phyloP scores from a whole-genome alignment of 148 eudicot genomes.

The Salicornia ramosissima region DNA sequence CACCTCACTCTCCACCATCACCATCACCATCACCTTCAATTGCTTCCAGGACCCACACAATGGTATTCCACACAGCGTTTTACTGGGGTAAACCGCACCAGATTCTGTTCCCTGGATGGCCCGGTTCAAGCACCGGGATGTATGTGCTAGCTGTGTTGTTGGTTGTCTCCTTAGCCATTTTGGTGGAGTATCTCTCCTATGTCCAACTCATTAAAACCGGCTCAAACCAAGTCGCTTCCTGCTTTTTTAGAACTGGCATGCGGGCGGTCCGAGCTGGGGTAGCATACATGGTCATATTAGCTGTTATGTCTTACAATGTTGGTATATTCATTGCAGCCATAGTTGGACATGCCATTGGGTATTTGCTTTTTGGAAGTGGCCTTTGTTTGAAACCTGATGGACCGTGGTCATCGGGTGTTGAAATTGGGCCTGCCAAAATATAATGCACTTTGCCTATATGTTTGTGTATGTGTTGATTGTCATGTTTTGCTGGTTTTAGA shows the following conservation, averaged over 20 bases:
- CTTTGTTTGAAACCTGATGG: conserved; percentile 15
- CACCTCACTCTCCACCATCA: neutral
- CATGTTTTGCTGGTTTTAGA: neutral
- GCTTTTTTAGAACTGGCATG: conserved; percentile 43
- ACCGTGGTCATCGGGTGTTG: conserved; percentile 5
- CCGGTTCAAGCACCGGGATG: conserved; percentile 57
- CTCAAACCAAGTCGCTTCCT: conserved; percentile 35
- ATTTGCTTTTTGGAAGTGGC: conserved; percentile 39
- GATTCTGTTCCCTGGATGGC: conserved; percentile 68
- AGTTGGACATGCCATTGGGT: conserved; percentile 68
- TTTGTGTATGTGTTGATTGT: neutral
- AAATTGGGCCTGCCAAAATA: conserved; percentile 19
- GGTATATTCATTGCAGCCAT: conserved; percentile 66
- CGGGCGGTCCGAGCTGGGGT: conserved; percentile 51
- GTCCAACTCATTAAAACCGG: conserved; percentile 37
- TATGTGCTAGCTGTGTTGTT: conserved; percentile 49
- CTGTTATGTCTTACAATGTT: conserved; percentile 63
- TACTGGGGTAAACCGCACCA: conserved; percentile 63
- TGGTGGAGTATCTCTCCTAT: conserved; percentile 52
- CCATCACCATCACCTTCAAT: conserved; percentile 18
- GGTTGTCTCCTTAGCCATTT: conserved; percentile 48
- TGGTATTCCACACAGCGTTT: conserved; percentile 39
- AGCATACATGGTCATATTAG: conserved; percentile 58
- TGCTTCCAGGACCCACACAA: conserved; percentile 8
- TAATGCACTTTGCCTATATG: neutral